Evolutionary conservation across 192 early-diverging fungal genomes (phyloP).

Genomic region (Jimgerdemannia lactiflua): DNA sequence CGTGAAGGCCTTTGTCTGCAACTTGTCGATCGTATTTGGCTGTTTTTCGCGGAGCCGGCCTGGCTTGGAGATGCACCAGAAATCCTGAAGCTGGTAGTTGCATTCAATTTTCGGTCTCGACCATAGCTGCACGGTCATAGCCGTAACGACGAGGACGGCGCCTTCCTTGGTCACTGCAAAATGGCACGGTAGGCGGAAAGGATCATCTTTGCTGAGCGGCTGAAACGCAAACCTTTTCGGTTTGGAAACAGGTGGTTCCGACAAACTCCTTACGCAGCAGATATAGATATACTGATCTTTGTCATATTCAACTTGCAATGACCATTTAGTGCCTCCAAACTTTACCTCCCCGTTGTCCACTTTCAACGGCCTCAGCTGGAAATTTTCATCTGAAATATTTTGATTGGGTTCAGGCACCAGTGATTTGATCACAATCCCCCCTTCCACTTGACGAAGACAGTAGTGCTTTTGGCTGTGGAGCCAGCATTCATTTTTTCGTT

Average conservation of each 20-base stretch:
- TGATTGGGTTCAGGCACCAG: background rate
- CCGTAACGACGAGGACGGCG: background rate
- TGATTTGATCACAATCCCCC: background rate
- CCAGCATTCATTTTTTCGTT: background rate
- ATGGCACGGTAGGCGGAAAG: background rate
- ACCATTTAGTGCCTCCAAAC: background rate
- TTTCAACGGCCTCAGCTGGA: background rate
- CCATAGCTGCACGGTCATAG: background rate
- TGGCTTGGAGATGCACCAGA: background rate
- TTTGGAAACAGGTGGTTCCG: too few relatives aligned
- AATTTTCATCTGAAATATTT: background rate
- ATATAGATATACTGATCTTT: too few relatives aligned
- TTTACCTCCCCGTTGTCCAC: background rate
- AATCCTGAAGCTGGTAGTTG: background rate
- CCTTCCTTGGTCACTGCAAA: background rate
- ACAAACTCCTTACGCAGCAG: too few relatives aligned
- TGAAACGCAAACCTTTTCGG: background rate
- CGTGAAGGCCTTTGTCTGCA: background rate
- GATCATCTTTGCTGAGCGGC: background rate
- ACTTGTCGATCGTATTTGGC: background rate
- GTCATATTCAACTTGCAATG: background rate
- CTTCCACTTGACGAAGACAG: background rate
- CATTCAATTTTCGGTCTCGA: background rate
- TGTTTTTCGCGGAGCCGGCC: background rate
- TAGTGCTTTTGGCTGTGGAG: background rate